phyloP scores from a whole-genome alignment of 176 grass and related monocot genomes.

The Cocos nucifera region DNA sequence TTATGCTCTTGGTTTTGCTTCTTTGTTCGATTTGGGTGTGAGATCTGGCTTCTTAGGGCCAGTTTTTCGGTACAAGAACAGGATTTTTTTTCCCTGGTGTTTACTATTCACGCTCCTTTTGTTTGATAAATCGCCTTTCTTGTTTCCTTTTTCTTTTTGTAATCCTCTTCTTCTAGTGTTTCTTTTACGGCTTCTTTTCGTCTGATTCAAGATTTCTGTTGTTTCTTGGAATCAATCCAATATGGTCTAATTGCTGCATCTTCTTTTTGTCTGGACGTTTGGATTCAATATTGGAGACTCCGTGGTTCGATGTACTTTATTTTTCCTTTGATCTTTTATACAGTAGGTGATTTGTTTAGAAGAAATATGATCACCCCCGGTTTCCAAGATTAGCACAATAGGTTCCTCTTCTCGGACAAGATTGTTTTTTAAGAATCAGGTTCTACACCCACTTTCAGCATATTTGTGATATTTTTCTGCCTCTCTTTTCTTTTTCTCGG shows the following conservation, averaged over 20 bases:
- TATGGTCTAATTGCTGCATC: background rate
- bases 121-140: too few relatives aligned
- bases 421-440: conserved; percentile 26
- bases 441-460: conserved; percentile 31
- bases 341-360: conserved; percentile 6
- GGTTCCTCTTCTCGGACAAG: conserved; percentile 16
- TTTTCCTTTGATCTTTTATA: background rate
- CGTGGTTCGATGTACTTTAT: too few relatives aligned
- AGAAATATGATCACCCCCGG: conserved; percentile 7
- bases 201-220: background rate
- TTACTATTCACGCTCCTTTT: too few relatives aligned
- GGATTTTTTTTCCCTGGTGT: background rate
- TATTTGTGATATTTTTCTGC: conserved; percentile 11
- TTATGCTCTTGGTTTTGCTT: background rate
- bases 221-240: too few relatives aligned
- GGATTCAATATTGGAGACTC: conserved; percentile 18
- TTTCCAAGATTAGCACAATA: conserved; percentile 7
- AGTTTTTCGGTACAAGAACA: background rate
- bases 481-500: background rate
- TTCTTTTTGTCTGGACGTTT: conserved; percentile 8
- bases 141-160: too few relatives aligned
- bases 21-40: background rate
- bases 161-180: background rate
- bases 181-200: conserved; percentile 6
- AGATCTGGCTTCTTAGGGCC: conserved; percentile 2